Evolutionary conservation across 2,329 filamentous ascomycete genomes (phyloP).

Genomic region (Botrytis fabae): DNA sequence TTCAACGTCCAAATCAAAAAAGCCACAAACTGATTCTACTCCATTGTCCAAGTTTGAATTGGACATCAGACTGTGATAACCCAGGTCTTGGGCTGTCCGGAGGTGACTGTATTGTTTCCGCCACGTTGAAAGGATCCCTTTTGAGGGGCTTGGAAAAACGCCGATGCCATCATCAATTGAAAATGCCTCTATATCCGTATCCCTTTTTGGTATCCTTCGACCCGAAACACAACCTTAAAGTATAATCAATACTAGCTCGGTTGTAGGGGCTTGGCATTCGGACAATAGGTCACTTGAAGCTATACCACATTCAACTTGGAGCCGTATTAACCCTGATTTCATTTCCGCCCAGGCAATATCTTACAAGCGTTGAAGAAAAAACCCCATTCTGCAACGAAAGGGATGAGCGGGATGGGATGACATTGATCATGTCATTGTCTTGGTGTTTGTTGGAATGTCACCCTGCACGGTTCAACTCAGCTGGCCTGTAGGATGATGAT

Average conservation of each 20-base stretch:
- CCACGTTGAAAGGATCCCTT: background rate
- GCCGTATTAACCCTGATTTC: slow-evolving; percentile 1
- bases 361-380: background rate
- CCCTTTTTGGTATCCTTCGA: background rate
- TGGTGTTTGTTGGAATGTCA: background rate
- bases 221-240: background rate
- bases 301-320: background rate
- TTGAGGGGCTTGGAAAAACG: background rate
- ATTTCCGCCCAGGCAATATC: background rate
- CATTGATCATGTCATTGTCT: background rate
- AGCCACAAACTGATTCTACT: background rate
- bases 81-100: background rate
- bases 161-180: background rate
- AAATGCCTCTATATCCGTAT: background rate
- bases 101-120: background rate
- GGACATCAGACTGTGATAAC: background rate
- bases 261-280: background rate
- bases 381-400: background rate
- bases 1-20: background rate
- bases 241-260: background rate
- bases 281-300: background rate
- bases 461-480: slow-evolving; percentile 1
- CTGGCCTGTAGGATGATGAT: background rate
- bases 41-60: background rate
- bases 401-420: background rate